A percentile compares a stretch with the other conserved stretches of the same genome.
These are phyloP conservation scores for Linaria vulgaris DNA, from an alignment of 257 asterid genomes.

Conservation along the genomic window DNA sequence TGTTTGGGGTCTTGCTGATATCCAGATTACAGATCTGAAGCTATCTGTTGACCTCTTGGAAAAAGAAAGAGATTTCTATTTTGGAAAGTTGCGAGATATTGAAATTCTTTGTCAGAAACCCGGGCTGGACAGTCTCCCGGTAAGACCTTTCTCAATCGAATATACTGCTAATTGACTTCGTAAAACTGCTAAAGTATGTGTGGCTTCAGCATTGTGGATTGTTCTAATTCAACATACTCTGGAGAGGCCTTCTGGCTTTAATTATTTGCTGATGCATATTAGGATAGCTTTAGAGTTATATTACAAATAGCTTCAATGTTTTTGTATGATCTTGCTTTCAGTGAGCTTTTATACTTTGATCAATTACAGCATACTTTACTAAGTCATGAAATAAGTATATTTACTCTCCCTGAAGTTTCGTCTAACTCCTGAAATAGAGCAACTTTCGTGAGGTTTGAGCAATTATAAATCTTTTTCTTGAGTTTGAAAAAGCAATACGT, in stretches of 20 bases:
- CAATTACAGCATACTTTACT: no score
- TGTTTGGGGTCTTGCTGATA: conserved; percentile 10
- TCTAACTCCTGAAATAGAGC: background rate
- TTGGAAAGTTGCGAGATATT: conserved; percentile 71
- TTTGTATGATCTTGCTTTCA: no score
- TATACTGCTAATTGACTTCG: no score
- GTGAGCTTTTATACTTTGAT: no score
- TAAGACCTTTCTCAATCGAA: conserved; percentile 27
- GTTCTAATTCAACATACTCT: background rate
- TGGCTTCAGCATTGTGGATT: background rate
- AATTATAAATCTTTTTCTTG: no score
- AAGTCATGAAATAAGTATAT: no score
- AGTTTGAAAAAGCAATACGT: no score
- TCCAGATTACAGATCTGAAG: conserved; percentile 73
- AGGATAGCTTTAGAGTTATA: background rate
- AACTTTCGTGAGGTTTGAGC: no score
- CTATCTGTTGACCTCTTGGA: conserved; percentile 73
- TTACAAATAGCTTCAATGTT: no score
- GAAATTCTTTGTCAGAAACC: conserved; percentile 84
- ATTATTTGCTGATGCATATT: background rate
- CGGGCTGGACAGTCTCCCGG: conserved; percentile 56
- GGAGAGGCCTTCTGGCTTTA: background rate
- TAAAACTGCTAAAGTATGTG: no score
- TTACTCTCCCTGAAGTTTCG: no score
- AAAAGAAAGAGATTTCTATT: conserved; percentile 93